phyloP scores from a whole-genome alignment of 2,329 filamentous ascomycete genomes.

The Phyllosticta paracitricarpa region DNA sequence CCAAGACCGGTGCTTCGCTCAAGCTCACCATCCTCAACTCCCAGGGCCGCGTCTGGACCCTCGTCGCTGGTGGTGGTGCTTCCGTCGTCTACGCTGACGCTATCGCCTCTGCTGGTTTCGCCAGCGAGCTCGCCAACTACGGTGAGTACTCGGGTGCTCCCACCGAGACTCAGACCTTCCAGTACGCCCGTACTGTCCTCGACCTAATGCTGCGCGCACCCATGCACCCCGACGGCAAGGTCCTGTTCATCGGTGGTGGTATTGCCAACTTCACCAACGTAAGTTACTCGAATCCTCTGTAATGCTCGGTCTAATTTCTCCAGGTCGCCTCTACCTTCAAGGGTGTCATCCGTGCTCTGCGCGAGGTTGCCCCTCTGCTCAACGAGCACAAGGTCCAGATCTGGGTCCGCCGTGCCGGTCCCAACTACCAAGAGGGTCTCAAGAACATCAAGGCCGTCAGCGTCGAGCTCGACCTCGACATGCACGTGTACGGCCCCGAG shows the following conservation, averaged over 20 bases:
- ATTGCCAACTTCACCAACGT: slow-evolving; percentile 99
- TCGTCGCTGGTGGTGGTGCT: slow-evolving; percentile 97
- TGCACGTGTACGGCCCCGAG: slow-evolving; percentile 78
- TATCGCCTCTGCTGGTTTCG: slow-evolving; percentile 92
- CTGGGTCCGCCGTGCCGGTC: slow-evolving; percentile 83
- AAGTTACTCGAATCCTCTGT: slow-evolving; percentile 15
- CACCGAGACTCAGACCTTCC: slow-evolving; percentile 97
- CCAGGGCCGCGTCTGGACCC: slow-evolving; percentile 88
- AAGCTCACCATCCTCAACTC: slow-evolving; percentile 95
- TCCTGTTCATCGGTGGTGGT: slow-evolving; percentile 98
- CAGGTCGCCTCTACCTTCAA: slow-evolving; percentile 92
- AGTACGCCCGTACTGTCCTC: slow-evolving; percentile 94
- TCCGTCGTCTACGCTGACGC: slow-evolving; percentile 98
- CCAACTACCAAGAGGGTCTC: slow-evolving; percentile 89
- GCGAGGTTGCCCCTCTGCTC: slow-evolving; percentile 76
- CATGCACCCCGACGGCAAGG: slow-evolving; percentile 79
- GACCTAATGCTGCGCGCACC: slow-evolving; percentile 96
- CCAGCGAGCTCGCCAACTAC: slow-evolving; percentile 96
- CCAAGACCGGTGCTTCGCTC: slow-evolving; percentile 97
- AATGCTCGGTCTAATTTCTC: slow-evolving; percentile 9
- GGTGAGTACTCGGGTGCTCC: slow-evolving; percentile 99
- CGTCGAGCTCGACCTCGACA: slow-evolving; percentile 77
- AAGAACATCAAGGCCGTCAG: not conserved
- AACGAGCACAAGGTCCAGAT: slow-evolving; percentile 97
- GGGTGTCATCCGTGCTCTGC: slow-evolving; percentile 93